A percentile compares a stretch with the other conserved stretches of the same genome.
Conservation (phyloP, 352 stramenopile species). For the Pythium pyrilobum region DNA sequence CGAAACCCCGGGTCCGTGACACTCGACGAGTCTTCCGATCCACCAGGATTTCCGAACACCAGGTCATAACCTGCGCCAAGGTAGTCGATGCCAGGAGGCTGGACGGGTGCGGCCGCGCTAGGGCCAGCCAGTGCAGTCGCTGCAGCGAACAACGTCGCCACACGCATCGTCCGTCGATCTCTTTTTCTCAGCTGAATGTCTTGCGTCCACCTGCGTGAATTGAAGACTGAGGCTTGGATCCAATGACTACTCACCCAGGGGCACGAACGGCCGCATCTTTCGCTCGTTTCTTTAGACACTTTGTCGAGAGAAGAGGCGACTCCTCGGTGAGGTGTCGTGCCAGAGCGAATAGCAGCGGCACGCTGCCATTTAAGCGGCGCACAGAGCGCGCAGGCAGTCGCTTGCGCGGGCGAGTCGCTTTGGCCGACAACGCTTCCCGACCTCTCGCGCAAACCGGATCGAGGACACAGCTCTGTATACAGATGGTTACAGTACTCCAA, state of each 20-base stretch:
- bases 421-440: too few species aligned
- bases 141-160: not conserved
- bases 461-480: too few species aligned
- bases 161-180: not conserved
- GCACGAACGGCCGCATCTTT: too few species aligned
- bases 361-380: not conserved
- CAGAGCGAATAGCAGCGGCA: not conserved
- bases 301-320: not conserved
- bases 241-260: too few species aligned
- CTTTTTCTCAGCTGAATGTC: not conserved
- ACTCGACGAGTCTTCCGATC: conserved; percentile 20
- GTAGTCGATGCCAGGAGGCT: conserved; percentile 25
- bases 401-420: too few species aligned
- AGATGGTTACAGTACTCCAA: too few species aligned
- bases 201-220: not conserved
- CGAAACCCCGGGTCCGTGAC: conserved; percentile 23
- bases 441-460: too few species aligned
- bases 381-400: not conserved
- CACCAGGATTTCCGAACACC: conserved; percentile 23
- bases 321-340: not conserved
- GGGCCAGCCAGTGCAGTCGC: not conserved
- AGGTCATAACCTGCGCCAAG: conserved; percentile 25
- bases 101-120: not conserved
- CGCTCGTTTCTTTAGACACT: too few species aligned
- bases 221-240: conserved; percentile 6